phyloP scores from a whole-genome alignment of 78 protist species.

The Pigoraptor vietnamica region DNA sequence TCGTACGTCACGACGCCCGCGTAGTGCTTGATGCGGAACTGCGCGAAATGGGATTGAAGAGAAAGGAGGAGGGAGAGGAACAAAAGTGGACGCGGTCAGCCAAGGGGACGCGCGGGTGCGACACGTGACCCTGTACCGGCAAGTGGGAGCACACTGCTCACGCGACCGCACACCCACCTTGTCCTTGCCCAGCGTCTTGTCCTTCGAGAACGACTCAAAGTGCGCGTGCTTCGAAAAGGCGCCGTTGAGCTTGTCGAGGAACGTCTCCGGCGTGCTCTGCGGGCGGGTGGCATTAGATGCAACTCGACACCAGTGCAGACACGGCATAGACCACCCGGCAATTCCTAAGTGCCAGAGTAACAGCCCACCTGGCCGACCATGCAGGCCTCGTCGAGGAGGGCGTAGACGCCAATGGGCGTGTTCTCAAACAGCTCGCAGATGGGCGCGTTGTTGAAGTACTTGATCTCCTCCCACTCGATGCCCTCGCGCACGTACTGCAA shows the following conservation, averaged over 20 bases:
- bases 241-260: neutral
- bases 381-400: constrained; percentile 1
- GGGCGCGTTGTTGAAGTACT: neutral
- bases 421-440: neutral
- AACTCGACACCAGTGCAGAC: no score
- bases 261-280: neutral
- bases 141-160: no score
- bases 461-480: neutral
- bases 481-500: neutral
- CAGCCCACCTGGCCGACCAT: neutral
- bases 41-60: no score
- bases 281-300: neutral
- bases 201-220: neutral
- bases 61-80: no score
- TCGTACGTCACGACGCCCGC: neutral
- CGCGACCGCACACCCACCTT: neutral
- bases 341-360: no score
- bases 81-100: no score
- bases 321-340: no score
- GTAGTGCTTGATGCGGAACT: constrained; percentile 5
- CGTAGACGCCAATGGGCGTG: neutral
- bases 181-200: neutral
- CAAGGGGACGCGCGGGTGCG: no score
- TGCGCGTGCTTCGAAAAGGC: neutral
- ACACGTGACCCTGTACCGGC: no score